phyloP scores from a whole-genome alignment of 164 flowering plant species.

The Warburgia ugandensis region DNA sequence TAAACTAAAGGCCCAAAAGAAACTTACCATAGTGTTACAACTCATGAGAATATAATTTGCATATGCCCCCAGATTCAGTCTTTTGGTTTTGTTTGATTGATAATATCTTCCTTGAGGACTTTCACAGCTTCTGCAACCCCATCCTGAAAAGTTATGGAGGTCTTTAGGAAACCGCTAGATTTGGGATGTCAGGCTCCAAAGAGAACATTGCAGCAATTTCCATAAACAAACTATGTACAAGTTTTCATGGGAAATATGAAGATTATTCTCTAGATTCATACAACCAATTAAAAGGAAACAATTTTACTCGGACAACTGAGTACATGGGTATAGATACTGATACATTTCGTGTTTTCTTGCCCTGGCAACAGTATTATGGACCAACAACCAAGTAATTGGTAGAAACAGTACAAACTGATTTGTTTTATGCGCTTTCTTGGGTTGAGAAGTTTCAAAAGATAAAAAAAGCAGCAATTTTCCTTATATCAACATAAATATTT shows the following conservation, averaged over 20 bases:
- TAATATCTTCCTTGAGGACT: conserved; percentile 44
- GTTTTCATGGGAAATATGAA: no score
- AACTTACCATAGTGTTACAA: no score
- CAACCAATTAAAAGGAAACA: no score
- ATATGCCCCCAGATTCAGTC: not conserved
- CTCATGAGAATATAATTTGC: no score
- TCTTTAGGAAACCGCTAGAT: not conserved
- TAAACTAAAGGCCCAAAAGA: no score
- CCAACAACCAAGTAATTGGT: not conserved
- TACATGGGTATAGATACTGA: no score
- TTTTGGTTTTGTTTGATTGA: conserved; percentile 4
- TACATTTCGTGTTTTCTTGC: no score
- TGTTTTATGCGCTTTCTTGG: not conserved
- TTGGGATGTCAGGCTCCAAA: not conserved
- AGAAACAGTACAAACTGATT: not conserved
- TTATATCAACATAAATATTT: not conserved
- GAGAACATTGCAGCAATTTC: not conserved
- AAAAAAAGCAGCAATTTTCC: not conserved
- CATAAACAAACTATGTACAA: not conserved
- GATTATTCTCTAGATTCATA: no score
- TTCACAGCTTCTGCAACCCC: conserved; percentile 60
- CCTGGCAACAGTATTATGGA: not conserved
- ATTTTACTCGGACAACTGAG: no score
- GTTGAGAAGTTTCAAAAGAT: not conserved
- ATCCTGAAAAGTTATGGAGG: conserved; percentile 35